Conservation (phyloP, 2,329 filamentous ascomycete genomes). For the Claviceps monticola region DNA sequence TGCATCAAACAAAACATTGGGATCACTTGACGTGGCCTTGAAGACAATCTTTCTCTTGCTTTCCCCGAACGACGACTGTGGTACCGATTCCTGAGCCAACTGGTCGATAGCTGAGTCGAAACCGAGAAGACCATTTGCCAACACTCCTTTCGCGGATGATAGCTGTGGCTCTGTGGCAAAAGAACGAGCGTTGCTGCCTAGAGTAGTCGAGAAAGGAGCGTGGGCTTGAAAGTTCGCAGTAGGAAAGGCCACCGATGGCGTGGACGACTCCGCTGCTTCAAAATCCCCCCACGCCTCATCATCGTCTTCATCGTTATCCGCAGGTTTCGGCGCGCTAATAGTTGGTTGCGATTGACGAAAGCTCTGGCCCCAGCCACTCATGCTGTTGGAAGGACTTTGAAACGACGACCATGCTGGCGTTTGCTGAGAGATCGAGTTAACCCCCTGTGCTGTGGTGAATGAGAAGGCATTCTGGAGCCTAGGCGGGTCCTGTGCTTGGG, state of each 20-base stretch:
- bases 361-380: slow-evolving; percentile 9
- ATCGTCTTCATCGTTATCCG: slow-evolving; percentile 35
- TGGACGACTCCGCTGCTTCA: slow-evolving; percentile 34
- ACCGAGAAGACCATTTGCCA: neutral
- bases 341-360: neutral
- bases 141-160: neutral
- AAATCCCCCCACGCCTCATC: slow-evolving; percentile 58
- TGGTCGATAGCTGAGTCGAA: neutral
- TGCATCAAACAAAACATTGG: slow-evolving; percentile 54
- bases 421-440: slow-evolving; percentile 8
- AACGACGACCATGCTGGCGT: slow-evolving; percentile 19
- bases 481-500: slow-evolving; percentile 4
- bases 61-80: slow-evolving; percentile 6
- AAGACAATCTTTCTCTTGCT: slow-evolving; percentile 11
- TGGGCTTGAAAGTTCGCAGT: neutral
- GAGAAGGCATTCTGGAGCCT: slow-evolving; percentile 14
- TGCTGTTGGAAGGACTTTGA: slow-evolving; percentile 11
- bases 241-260: neutral
- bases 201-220: neutral
- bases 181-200: neutral
- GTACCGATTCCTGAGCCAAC: slow-evolving; percentile 8
- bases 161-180: neutral
- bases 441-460: slow-evolving; percentile 9
- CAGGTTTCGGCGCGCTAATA: neutral
- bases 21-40: slow-evolving; percentile 18